Conservation (phyloP, 306 rosid species). For the Quercus bicolor region DNA sequence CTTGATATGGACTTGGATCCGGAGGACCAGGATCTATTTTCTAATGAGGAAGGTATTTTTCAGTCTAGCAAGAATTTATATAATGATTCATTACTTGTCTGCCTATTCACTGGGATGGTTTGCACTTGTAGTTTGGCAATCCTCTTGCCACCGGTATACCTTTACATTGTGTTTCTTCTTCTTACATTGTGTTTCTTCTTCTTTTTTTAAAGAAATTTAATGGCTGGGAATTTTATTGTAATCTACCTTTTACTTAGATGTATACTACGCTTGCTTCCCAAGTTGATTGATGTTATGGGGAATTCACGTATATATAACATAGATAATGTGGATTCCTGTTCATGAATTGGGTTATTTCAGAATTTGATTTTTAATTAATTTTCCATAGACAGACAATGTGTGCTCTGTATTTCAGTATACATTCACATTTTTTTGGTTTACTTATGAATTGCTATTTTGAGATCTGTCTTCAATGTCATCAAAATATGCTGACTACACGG, state of each 20-base stretch:
- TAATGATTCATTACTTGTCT: not conserved
- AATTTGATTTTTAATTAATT: not conserved
- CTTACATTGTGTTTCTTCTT: not conserved
- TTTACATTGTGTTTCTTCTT: not conserved
- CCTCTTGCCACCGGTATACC: not conserved
- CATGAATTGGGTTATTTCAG: not conserved
- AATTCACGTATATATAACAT: not conserved
- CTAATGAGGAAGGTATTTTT: conserved; percentile 70
- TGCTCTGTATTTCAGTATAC: not conserved
- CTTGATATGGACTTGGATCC: conserved; percentile 98
- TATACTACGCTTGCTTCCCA: not conserved
- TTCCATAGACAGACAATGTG: not conserved
- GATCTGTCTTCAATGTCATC: not conserved
- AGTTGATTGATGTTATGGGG: not conserved
- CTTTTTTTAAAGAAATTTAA: not conserved
- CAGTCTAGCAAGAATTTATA: not conserved
- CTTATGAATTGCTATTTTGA: not conserved
- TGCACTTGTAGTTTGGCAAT: not conserved
- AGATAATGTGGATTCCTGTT: not conserved
- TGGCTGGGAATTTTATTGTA: not conserved
- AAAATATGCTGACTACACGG: not conserved
- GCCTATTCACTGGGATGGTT: not conserved
- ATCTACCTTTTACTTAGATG: not conserved
- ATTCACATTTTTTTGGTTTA: not conserved
- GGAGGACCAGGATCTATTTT: conserved; percentile 56